Evolutionary conservation across 2,329 filamentous ascomycete genomes (phyloP).

Genomic region (Triangularia setosa): DNA sequence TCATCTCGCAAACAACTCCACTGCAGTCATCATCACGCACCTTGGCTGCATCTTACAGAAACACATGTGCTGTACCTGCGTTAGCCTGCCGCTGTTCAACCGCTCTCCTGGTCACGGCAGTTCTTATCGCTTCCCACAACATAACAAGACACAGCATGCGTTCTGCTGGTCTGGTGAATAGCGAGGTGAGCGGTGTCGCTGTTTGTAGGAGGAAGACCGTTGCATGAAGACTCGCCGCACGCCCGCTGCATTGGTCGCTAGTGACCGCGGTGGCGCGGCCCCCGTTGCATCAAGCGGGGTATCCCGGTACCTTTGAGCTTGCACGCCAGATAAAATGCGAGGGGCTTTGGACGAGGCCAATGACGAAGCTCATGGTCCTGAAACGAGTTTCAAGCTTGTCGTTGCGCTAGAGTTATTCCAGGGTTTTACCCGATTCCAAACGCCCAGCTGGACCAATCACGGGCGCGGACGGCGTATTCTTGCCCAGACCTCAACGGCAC

Average conservation of each 20-base stretch:
- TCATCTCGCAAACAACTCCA: constrained; percentile 1
- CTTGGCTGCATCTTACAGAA: neutral
- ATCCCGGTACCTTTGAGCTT: constrained; percentile 1
- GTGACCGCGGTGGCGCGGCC: constrained; percentile 12
- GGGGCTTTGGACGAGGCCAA: constrained; percentile 16
- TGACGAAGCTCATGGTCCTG: constrained; percentile 8
- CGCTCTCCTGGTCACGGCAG: constrained; percentile 10
- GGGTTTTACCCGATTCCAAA: constrained; percentile 6
- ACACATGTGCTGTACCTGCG: constrained; percentile 7
- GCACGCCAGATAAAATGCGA: constrained; percentile 16
- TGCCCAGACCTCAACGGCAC: neutral
- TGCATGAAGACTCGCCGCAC: neutral
- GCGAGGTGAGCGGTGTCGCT: neutral
- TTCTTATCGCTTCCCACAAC: too few species aligned
- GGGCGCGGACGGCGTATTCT: neutral
- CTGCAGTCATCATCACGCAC: constrained; percentile 3
- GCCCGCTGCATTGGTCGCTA: neutral
- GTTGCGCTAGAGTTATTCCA: constrained; percentile 3
- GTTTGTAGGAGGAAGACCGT: neutral
- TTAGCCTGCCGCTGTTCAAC: constrained; percentile 11
- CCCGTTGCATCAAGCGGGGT: constrained; percentile 16
- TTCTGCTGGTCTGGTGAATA: neutral
- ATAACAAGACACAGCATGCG: too few species aligned
- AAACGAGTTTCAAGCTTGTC: constrained; percentile 21
- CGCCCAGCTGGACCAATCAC: constrained; percentile 11